Base-by-base conservation (phyloP, 148 eudicot species). In the Cornus suecica region DNA sequence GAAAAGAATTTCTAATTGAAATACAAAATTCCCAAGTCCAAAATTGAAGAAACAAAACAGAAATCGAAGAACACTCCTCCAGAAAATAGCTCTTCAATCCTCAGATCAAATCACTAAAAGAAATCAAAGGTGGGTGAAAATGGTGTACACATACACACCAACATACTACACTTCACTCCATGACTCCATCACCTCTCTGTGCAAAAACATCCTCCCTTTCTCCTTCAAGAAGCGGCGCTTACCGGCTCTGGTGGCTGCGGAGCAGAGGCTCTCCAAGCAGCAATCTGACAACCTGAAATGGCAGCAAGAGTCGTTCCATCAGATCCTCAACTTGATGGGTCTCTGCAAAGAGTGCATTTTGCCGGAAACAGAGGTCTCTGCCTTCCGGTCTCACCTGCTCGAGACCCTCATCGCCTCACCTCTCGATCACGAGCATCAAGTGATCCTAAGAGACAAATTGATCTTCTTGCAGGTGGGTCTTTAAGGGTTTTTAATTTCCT, bases 291-390 rank as follows among this genome's bases (percentile, higher is more conserved):
- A 88, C 62, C 84, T 95, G 41, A 95, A 95, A 73, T 95, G 99
- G 97, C 99, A 95, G 85, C 99, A 95, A 31, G 90, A 91, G 5
- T 89, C 90, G 2, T 95, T 84, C 81, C 99, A 95, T 66, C 92
- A 89, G 72, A 92, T 95, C 63, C 86, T 89, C 5, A 95, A 92
- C 65, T 77, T 95, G 79, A 95, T 89, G 84, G 99, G 97, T 61
- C 88, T 95, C 66, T 86, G 76, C 31, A 87, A 87, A 68, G 97
- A 95, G 74, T 97, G 99, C 0, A 87, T 95, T 11, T 30, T 95
- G 81, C 74, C 87, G 26, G 88, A 88, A 24, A 20, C 83, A 0
- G 87, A 95, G 82, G 89, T 95, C 41, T 77, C 87, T 30, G 83
- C 86, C 76, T 95, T 88, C 79, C 66, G 86, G 66, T 52, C 86